A percentile compares a stretch with the other conserved stretches of the same genome.
Conservation (phyloP, 129 eudicot species). For the Ambrosia artemisiifolia region DNA sequence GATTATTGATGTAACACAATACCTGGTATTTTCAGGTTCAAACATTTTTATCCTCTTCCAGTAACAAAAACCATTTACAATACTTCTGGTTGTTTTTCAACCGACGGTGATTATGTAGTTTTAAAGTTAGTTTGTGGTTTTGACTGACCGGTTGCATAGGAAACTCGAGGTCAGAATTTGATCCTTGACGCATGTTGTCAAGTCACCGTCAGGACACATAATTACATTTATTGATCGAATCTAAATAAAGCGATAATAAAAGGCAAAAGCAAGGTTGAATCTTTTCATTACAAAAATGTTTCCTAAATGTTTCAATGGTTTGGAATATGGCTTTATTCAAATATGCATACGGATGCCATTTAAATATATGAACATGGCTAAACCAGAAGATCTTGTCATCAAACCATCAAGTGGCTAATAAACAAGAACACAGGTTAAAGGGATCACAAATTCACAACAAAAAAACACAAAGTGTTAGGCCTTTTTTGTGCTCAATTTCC, state of each 20-base stretch:
- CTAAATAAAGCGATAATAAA: too few species aligned
- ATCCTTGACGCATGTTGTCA: too few species aligned
- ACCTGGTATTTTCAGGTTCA: constrained; percentile 1
- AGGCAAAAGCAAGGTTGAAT: constrained; percentile 26
- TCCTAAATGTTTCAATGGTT: constrained; percentile 35
- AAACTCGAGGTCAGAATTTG: too few species aligned
- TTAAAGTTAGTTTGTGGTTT: background rate
- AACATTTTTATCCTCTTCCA: background rate
- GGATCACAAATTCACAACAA: constrained; percentile 42
- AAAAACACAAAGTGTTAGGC: constrained; percentile 21
- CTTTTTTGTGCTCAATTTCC: constrained; percentile 31
- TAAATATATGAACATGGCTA: constrained; percentile 43
- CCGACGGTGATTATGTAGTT: background rate
- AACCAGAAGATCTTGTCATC: constrained; percentile 23
- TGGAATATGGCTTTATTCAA: constrained; percentile 46
- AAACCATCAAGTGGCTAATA: constrained; percentile 23
- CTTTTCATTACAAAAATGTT: constrained; percentile 36
- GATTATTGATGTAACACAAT: constrained; percentile 3
- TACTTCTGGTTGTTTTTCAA: background rate
- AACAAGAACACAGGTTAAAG: constrained; percentile 32
- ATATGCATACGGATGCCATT: constrained; percentile 33
- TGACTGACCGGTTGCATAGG: background rate
- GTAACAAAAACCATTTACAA: background rate
- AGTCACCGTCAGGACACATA: too few species aligned
- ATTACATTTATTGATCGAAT: too few species aligned